Evolutionary conservation across 2,329 filamentous ascomycete species (phyloP), one percentile per base, ranked within the genome.

Genomic region (Myriosclerotinia curreyana): DNA sequence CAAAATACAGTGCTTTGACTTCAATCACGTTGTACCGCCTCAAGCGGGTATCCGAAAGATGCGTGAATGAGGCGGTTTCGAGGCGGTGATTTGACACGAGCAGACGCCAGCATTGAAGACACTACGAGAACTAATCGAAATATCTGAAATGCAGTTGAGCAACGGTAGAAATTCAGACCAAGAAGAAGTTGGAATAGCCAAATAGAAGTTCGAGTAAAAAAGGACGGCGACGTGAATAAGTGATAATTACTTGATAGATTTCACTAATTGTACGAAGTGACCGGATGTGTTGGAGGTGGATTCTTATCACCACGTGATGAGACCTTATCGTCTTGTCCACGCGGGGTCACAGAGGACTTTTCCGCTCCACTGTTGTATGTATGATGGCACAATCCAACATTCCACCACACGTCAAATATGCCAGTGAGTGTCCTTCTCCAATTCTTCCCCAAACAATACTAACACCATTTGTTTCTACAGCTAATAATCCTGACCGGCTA

Each of bases 401-500:
- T 36, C 11, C 36, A 46, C 52, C 61, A 63, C 12, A 31, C 52
- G 50, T 25, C 44, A 42, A 51, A 5, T 52, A 63, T 63, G 61
- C 61, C 52, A 22, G 61, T 63, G 36, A 38, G 61, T 58, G 6
- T 25, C 6, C 38, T n/a, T n/a, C 15, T 48, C 31, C 50, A 50
- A 42, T 31, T 28, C n/a, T 36, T 36, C 28, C 22, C 25, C 34
- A 40, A 40, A 11, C 3, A 34, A 17, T 11, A 31, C 53, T 58
- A 7, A 50, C 8, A 8, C 8, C 4, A 4, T 58, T 31, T 14
- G 17, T 20, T 31, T 5, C 14, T 14, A n/a, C 51, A 90, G 87
- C 80, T 90, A 69, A 86, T 89, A 71, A 86, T 88, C 70, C 75
- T 90, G 66, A 85, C 86, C 61, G 87, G 87, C 67, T 80, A 87